Evolutionary conservation across 331 rosid genomes (phyloP).

Genomic region (Phaseolus coccineus): DNA sequence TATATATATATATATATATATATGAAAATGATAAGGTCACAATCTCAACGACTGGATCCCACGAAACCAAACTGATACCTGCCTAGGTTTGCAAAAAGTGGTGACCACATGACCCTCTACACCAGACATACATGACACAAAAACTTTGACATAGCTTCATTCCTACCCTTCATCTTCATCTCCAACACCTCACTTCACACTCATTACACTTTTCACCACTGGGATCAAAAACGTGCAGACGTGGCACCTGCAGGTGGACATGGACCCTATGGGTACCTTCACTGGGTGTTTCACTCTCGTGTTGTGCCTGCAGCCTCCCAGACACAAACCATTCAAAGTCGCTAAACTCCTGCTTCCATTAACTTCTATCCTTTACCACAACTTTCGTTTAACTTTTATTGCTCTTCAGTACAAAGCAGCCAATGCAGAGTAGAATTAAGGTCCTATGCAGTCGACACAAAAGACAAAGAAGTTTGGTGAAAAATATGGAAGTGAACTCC

Average conservation of each 20-base stretch:
- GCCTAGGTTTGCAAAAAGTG: constrained; percentile 25
- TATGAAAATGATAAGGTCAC: not conserved
- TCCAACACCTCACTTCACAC: not conserved
- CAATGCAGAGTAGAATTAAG: not conserved
- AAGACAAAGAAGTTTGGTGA: not conserved
- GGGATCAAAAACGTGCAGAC: not conserved
- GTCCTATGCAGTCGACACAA: not conserved
- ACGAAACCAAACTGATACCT: not conserved
- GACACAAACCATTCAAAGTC: not conserved
- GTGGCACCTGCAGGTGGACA: not conserved
- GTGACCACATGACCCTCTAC: constrained; percentile 15
- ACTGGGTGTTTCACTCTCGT: not conserved
- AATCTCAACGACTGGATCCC: not conserved
- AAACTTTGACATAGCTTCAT: not conserved
- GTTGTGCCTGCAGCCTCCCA: not conserved
- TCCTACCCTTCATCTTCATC: not conserved
- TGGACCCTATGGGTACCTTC: constrained; percentile 15
- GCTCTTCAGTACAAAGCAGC: too few species aligned
- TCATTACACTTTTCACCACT: not conserved
- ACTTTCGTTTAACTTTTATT: not conserved
- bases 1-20: too few species aligned
- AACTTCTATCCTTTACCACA: not conserved
- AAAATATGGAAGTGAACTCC: too few species aligned
- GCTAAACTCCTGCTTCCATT: not conserved
- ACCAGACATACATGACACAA: constrained; percentile 7